Conservation (phyloP, 2,329 filamentous ascomycete species). For the Conoideocrella luteorostrata region DNA sequence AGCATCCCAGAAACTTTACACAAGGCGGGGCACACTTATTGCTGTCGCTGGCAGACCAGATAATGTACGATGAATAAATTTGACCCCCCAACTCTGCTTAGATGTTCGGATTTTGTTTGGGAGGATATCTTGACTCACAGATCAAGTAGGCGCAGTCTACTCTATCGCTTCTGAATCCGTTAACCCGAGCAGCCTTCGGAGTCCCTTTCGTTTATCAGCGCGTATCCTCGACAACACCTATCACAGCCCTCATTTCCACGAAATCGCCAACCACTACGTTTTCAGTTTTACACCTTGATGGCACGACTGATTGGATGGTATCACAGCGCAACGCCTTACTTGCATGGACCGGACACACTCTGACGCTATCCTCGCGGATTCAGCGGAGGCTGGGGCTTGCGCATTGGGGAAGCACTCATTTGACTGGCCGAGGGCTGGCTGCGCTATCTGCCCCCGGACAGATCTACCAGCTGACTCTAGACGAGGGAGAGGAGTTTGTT, state of each 20-base stretch:
- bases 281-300: constrained; percentile 81
- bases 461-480: constrained; percentile 77
- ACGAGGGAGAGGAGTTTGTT: constrained; percentile 80
- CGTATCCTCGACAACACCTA: constrained; percentile 78
- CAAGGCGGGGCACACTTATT: constrained; percentile 83
- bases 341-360: constrained; percentile 92
- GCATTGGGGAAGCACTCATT: constrained; percentile 84
- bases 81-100: too few species aligned
- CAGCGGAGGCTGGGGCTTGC: constrained; percentile 69
- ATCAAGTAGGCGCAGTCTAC: constrained; percentile 70
- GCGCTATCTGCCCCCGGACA: constrained; percentile 83
- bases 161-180: constrained; percentile 76
- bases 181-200: constrained; percentile 71
- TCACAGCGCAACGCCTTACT: constrained; percentile 80
- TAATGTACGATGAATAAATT: constrained; percentile 53
- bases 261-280: constrained; percentile 84
- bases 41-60: constrained; percentile 85
- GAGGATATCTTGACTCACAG: background rate
- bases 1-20: constrained; percentile 89
- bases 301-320: constrained; percentile 91
- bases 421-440: constrained; percentile 82
- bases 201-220: constrained; percentile 94
- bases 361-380: constrained; percentile 68
- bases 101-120: too few species aligned
- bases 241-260: constrained; percentile 83